These are phyloP conservation scores for Pichia kluyveri DNA, from an alignment of 805 yeast species.

Conservation along the genomic window DNA sequence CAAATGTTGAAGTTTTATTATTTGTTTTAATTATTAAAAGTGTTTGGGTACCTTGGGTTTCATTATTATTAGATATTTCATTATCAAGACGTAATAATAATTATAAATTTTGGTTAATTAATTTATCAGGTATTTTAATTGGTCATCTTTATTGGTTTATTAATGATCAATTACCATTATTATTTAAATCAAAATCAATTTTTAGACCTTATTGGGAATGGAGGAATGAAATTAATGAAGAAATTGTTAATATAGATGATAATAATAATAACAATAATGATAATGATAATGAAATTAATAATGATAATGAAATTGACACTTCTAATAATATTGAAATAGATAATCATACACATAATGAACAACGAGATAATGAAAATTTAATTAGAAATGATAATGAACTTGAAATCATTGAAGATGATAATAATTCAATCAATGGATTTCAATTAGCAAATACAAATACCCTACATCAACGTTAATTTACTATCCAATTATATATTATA, in stretches of 20 bases:
- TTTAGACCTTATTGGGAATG: slow-evolving; percentile 36
- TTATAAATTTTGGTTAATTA: slow-evolving; percentile 7
- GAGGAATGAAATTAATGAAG: slow-evolving; percentile 3
- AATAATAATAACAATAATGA: background rate
- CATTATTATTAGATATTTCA: slow-evolving; percentile 15
- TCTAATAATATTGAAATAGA: background rate
- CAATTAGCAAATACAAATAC: background rate
- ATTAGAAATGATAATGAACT: background rate
- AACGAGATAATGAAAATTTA: background rate
- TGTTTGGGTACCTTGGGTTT: slow-evolving; percentile 35
- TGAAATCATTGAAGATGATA: background rate
- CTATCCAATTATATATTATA: too few relatives aligned
- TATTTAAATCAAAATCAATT: slow-evolving; percentile 25
- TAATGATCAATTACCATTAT: slow-evolving; percentile 33
- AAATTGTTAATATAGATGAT: background rate
- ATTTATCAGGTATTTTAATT: slow-evolving; percentile 29
- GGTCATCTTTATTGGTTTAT: slow-evolving; percentile 36
- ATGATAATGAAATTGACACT: background rate
- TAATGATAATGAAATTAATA: background rate
- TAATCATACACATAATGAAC: background rate
- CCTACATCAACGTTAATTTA: background rate
- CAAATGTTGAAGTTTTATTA: slow-evolving; percentile 30
- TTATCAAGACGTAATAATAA: slow-evolving; percentile 1
- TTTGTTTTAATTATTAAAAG: slow-evolving; percentile 35
- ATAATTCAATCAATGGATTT: background rate